Percentiles rank a stretch among this genome's conserved stretches.
These are phyloP conservation scores for Orbilia oligospora DNA, from an alignment of 2,329 filamentous ascomycete species.

Conservation along the genomic window DNA sequence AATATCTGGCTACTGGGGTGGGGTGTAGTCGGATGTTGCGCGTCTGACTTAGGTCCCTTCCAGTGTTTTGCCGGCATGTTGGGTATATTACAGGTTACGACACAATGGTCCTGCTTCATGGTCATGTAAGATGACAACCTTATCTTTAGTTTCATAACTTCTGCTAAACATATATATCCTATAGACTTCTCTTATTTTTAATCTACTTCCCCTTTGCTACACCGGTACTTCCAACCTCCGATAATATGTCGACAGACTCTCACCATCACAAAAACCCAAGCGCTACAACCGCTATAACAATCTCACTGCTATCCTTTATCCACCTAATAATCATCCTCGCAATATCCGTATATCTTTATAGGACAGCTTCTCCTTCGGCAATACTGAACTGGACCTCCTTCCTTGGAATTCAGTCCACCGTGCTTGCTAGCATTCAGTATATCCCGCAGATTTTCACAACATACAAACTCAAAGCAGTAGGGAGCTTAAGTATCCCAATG, in stretches of 20 bases:
- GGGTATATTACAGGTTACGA: slow-evolving; percentile 89
- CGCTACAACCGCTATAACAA: slow-evolving; percentile 83
- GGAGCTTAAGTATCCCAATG: slow-evolving; percentile 94
- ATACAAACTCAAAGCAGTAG: slow-evolving; percentile 84
- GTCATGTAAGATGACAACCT: slow-evolving; percentile 78
- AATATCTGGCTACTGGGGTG: slow-evolving; percentile 92
- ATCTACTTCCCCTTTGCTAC: slow-evolving; percentile 85
- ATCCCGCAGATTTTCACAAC: slow-evolving; percentile 96
- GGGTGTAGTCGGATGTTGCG: slow-evolving; percentile 89
- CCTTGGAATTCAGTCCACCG: slow-evolving; percentile 82
- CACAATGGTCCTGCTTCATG: slow-evolving; percentile 92
- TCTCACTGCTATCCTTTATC: slow-evolving; percentile 79
- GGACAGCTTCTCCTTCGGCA: slow-evolving; percentile 70
- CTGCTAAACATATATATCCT: neutral
- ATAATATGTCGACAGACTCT: slow-evolving; percentile 66
- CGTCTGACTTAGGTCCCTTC: slow-evolving; percentile 79
- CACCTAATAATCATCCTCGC: slow-evolving; percentile 81
- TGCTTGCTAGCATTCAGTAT: slow-evolving; percentile 89
- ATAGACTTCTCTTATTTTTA: slow-evolving; percentile 90
- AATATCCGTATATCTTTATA: slow-evolving; percentile 72
- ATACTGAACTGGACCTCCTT: slow-evolving; percentile 86
- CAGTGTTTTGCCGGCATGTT: slow-evolving; percentile 88
- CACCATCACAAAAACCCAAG: slow-evolving; percentile 70
- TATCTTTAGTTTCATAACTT: neutral
- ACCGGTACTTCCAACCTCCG: slow-evolving; percentile 67